Evolutionary conservation across 164 flowering plant species (phyloP).

Genomic region (Liriodendron chinense): DNA sequence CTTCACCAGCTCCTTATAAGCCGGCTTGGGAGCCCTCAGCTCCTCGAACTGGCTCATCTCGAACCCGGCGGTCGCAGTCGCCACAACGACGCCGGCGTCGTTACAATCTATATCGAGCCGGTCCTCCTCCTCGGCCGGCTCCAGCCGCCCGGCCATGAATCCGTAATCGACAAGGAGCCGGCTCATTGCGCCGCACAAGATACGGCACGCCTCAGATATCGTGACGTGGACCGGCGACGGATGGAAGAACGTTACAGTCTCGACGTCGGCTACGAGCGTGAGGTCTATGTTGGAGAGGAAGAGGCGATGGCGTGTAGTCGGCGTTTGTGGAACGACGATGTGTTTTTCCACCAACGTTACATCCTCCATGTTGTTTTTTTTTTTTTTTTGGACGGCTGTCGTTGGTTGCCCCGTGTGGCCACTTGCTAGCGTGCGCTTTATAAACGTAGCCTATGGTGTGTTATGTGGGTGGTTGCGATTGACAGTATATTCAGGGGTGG

Average conservation of each 20-base stretch:
- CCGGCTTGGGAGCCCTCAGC: conserved; percentile 20
- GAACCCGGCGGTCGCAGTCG: conserved; percentile 13
- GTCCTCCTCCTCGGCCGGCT: not conserved
- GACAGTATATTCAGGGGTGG: no score
- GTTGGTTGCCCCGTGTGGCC: no score
- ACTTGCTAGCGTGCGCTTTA: no score
- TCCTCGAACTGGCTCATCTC: conserved; percentile 20
- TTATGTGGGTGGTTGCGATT: no score
- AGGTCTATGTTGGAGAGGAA: conserved; percentile 31
- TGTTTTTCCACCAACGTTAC: not conserved
- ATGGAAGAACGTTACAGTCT: conserved; percentile 21
- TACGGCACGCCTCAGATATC: conserved; percentile 10
- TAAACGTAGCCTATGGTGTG: no score
- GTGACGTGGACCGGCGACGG: conserved; percentile 7
- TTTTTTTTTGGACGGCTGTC: no score
- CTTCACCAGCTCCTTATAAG: conserved; percentile 18
- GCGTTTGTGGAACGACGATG: conserved; percentile 4
- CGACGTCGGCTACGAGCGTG: conserved; percentile 22
- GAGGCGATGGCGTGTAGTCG: conserved; percentile 14
- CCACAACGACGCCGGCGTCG: conserved; percentile 27
- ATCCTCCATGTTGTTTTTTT: no score
- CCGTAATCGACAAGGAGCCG: conserved; percentile 23
- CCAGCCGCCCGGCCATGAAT: conserved; percentile 26
- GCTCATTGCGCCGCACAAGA: conserved; percentile 4
- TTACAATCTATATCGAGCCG: conserved; percentile 28